Percentiles rank a stretch among this genome's conserved stretches.
Evolutionary conservation across 2,329 filamentous ascomycete genomes (phyloP).

Genomic region (Rhinocladiella mackenziei): DNA sequence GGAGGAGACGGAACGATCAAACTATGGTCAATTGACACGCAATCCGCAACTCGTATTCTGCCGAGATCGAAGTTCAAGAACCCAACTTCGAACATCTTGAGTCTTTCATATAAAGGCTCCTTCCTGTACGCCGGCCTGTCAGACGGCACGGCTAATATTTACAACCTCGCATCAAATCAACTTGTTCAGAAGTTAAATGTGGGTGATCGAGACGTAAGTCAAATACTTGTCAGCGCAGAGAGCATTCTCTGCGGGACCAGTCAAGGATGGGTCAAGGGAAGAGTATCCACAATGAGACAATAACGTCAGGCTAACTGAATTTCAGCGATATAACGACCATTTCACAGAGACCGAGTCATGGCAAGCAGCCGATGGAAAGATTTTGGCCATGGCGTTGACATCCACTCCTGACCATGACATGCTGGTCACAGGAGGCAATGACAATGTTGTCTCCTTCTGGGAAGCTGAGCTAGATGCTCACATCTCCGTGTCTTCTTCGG

Average conservation of each 20-base stretch:
- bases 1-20: constrained; percentile 93
- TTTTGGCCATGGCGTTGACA: constrained; percentile 76
- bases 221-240: constrained; percentile 58
- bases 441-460: constrained; percentile 86
- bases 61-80: constrained; percentile 66
- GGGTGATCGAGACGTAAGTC: constrained; percentile 70
- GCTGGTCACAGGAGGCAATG: constrained; percentile 92
- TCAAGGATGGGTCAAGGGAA: constrained; percentile 78
- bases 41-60: constrained; percentile 56
- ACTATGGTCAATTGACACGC: constrained; percentile 59
- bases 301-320: constrained; percentile 13
- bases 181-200: constrained; percentile 78
- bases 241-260: constrained; percentile 84
- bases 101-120: constrained; percentile 79
- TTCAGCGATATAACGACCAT: constrained; percentile 69
- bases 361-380: constrained; percentile 80
- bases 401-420: constrained; percentile 68
- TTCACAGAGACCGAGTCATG: constrained; percentile 76
- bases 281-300: constrained; percentile 24
- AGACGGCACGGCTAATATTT: constrained; percentile 84
- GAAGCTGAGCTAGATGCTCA: constrained; percentile 53
- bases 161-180: constrained; percentile 94
- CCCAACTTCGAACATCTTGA: constrained; percentile 63
- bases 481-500: constrained; percentile 24
- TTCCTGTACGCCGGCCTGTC: constrained; percentile 90